These are phyloP conservation scores for Talaromyces sp. DNA, from an alignment of 2,329 filamentous ascomycete genomes.

Conservation along the genomic window DNA sequence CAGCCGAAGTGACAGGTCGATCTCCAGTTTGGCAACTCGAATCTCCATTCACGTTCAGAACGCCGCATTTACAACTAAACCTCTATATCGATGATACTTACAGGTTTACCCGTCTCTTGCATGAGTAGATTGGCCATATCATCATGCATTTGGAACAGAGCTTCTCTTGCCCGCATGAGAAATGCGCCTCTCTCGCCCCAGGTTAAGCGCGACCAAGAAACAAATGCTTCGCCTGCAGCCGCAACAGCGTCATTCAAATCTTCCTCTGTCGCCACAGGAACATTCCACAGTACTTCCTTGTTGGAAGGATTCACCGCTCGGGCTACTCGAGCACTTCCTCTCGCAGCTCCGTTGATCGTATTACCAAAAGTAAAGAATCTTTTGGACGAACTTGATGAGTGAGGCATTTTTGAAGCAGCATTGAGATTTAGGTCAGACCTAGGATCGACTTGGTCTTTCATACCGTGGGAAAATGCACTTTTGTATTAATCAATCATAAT, in stretches of 20 bases:
- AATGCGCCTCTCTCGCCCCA: constrained; percentile 38
- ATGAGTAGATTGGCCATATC: constrained; percentile 43
- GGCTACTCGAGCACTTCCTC: constrained; percentile 26
- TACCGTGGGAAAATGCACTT: not conserved
- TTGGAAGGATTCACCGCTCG: constrained; percentile 42
- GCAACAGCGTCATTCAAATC: constrained; percentile 44
- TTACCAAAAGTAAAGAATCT: constrained; percentile 36
- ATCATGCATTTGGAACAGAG: constrained; percentile 35
- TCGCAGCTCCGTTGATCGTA: constrained; percentile 40
- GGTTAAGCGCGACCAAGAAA: constrained; percentile 42
- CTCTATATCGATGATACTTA: constrained; percentile 13
- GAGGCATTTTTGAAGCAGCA: not conserved
- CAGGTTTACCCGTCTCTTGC: constrained; percentile 50
- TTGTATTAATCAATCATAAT: not conserved
- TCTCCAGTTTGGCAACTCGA: constrained; percentile 11
- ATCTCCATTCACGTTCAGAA: constrained; percentile 7
- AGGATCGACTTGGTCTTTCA: not conserved
- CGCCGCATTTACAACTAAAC: not conserved
- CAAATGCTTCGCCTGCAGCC: constrained; percentile 42
- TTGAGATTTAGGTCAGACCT: not conserved
- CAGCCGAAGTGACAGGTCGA: constrained; percentile 12
- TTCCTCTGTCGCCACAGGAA: constrained; percentile 37
- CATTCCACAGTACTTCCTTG: constrained; percentile 40
- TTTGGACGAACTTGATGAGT: not conserved
- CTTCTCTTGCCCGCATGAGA: constrained; percentile 36